A percentile compares a stretch with the other conserved stretches of the same genome.
Conservation (phyloP, 371 early-diverging fungal genomes). For the Mortierella polycephala region DNA sequence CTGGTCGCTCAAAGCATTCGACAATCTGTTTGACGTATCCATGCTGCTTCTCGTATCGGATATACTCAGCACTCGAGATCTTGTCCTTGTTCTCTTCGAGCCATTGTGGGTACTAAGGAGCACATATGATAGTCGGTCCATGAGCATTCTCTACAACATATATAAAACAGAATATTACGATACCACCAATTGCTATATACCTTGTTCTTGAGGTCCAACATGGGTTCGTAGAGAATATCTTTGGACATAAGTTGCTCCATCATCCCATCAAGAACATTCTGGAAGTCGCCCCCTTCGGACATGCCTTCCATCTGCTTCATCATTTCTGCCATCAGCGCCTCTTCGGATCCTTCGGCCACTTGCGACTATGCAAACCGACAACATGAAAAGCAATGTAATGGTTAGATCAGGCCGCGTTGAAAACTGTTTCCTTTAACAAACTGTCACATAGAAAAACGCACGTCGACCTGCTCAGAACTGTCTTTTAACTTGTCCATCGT, state of each 20-base stretch:
- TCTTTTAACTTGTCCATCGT: constrained; percentile 89
- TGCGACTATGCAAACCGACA: constrained; percentile 61
- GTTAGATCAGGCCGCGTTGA: not conserved
- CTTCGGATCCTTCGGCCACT: constrained; percentile 69
- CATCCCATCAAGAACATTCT: constrained; percentile 86
- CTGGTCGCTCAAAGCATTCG: constrained; percentile 74
- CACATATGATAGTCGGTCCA: not conserved
- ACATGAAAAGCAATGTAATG: too few relatives aligned
- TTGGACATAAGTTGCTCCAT: constrained; percentile 92
- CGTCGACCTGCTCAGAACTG: constrained; percentile 84
- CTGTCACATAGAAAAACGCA: constrained; percentile 38
- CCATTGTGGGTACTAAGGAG: constrained; percentile 86
- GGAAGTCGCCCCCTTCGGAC: constrained; percentile 83
- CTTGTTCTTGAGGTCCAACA: constrained; percentile 85
- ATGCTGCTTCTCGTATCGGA: constrained; percentile 80
- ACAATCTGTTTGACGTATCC: constrained; percentile 80
- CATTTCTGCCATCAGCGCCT: constrained; percentile 85
- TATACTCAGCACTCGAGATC: constrained; percentile 72
- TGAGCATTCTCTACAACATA: too few relatives aligned
- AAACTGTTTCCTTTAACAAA: too few relatives aligned
- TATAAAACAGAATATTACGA: too few relatives aligned
- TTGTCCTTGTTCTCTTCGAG: constrained; percentile 78
- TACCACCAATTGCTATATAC: constrained; percentile 46
- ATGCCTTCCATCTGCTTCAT: constrained; percentile 91
- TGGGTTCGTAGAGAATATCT: constrained; percentile 93